phyloP scores from a whole-genome alignment of 1,284 basidiomycete genomes.

The Pascua guehoae region DNA sequence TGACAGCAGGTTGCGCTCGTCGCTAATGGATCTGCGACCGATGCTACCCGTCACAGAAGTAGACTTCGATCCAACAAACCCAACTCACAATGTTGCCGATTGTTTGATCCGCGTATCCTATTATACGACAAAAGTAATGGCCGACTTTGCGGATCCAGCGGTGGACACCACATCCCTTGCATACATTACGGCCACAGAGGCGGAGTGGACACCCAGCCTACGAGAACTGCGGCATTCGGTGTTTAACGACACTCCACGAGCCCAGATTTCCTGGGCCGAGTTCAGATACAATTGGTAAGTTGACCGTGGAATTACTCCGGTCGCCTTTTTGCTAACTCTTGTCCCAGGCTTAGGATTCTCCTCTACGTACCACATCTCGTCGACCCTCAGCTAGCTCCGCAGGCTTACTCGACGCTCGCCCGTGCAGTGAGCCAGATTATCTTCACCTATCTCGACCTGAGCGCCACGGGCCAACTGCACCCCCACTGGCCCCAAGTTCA shows the following conservation, averaged over 20 bases:
- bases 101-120: conserved; percentile 9
- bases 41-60: conserved; percentile 22
- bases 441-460: conserved; percentile 20
- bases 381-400: conserved; percentile 7
- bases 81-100: no score
- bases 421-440: conserved; percentile 22
- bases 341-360: conserved; percentile 24
- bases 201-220: conserved; percentile 18
- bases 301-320: not conserved
- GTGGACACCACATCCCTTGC: conserved; percentile 20
- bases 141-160: conserved; percentile 19
- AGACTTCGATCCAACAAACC: conserved; percentile 19
- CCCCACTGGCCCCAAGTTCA: conserved; percentile 27
- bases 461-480: conserved; percentile 11
- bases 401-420: conserved; percentile 13
- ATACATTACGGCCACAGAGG: conserved; percentile 19
- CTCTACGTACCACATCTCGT: conserved; percentile 20
- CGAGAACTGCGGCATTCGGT: conserved; percentile 15
- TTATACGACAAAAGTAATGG: conserved; percentile 16
- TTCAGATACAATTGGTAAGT: conserved; percentile 26
- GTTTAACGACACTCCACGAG: conserved; percentile 1
- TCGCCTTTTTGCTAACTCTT: not conserved
- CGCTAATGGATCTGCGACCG: conserved; percentile 20
- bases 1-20: conserved; percentile 18
- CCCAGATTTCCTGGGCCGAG: conserved; percentile 20